Conservation (phyloP, 371 early-diverging fungal genomes). For the Mucor sp. region DNA sequence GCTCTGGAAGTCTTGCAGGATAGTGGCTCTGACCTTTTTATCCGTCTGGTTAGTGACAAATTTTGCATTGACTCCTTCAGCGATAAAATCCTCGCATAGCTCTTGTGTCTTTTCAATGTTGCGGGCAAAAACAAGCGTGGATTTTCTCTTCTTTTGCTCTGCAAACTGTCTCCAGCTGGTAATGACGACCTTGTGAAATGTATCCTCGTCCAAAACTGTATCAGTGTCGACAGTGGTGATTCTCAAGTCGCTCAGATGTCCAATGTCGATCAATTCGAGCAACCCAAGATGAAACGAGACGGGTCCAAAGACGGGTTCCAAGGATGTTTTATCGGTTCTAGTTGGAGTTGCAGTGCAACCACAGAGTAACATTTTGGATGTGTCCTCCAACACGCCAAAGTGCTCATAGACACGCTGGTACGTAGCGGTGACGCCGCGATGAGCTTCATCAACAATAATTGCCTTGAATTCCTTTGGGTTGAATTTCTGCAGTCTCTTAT, state of each 20-base stretch:
- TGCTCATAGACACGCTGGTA: slow-evolving; percentile 77
- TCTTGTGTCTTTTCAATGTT: slow-evolving; percentile 74
- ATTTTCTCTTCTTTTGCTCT: slow-evolving; percentile 22
- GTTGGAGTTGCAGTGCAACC: slow-evolving; percentile 93
- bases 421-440: slow-evolving; percentile 82
- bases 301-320: slow-evolving; percentile 73
- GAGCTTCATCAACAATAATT: slow-evolving; percentile 93
- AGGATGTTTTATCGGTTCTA: slow-evolving; percentile 78
- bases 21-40: slow-evolving; percentile 52
- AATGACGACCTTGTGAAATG: slow-evolving; percentile 62
- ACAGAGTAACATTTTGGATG: slow-evolving; percentile 73
- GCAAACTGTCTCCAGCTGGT: slow-evolving; percentile 65
- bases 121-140: slow-evolving; percentile 88
- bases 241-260: slow-evolving; percentile 48
- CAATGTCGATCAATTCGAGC: slow-evolving; percentile 78
- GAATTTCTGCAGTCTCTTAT: slow-evolving; percentile 54
- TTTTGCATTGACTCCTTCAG: slow-evolving; percentile 61
- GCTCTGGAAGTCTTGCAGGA: slow-evolving; percentile 61
- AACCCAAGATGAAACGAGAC: slow-evolving; percentile 78
- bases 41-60: slow-evolving; percentile 68
- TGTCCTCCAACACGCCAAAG: slow-evolving; percentile 55
- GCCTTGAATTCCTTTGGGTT: slow-evolving; percentile 81
- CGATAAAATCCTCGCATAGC: slow-evolving; percentile 62
- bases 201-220: slow-evolving; percentile 53
- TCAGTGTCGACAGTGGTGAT: slow-evolving; percentile 71